A percentile compares a stretch with the other conserved stretches of the same genome.
These are phyloP conservation scores for Beauveria caledonica DNA, from an alignment of 2,329 filamentous ascomycete species.

Conservation along the genomic window DNA sequence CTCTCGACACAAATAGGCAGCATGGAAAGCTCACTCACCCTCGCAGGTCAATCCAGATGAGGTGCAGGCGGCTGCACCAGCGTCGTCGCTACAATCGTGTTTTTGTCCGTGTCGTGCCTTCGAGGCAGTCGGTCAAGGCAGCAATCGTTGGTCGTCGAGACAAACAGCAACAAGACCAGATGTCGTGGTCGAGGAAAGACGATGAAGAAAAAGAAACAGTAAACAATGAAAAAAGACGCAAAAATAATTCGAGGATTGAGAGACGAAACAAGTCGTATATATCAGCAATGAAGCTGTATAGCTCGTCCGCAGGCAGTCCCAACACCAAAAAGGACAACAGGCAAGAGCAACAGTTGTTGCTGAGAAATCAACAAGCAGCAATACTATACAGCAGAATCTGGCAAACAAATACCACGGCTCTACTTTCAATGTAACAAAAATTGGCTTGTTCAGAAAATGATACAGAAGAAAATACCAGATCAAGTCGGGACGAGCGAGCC, in stretches of 20 bases:
- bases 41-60: slow-evolving; percentile 2
- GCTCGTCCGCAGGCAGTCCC: neutral
- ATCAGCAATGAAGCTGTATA: neutral
- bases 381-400: neutral
- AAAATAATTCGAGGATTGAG: neutral
- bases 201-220: neutral
- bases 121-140: neutral
- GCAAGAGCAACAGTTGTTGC: too few relatives aligned
- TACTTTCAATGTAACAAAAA: neutral
- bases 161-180: neutral
- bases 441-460: neutral
- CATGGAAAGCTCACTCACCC: neutral
- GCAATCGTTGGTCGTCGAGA: neutral
- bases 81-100: neutral
- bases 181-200: too few relatives aligned
- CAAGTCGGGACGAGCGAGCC: neutral
- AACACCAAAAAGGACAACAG: neutral
- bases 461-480: neutral
- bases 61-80: slow-evolving; percentile 5
- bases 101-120: neutral
- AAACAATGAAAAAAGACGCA: neutral
- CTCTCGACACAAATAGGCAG: neutral
- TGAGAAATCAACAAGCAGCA: neutral
- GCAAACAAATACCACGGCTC: neutral
- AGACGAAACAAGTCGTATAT: neutral